phyloP scores from a whole-genome alignment of 2,329 filamentous ascomycete genomes.

The Dendryphion nanum region DNA sequence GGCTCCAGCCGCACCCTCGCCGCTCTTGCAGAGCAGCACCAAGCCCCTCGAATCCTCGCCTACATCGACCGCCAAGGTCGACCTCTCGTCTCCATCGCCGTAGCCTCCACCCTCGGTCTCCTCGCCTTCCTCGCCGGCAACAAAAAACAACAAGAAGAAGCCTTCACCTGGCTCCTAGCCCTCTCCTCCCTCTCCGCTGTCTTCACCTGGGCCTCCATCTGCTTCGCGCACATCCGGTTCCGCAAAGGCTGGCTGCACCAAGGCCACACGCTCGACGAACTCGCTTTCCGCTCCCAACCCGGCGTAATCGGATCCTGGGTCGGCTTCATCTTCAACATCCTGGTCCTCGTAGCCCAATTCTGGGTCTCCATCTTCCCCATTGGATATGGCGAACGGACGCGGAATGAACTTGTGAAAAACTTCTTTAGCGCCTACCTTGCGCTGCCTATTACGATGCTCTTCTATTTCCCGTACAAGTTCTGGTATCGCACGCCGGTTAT shows the following conservation, averaged over 20 bases:
- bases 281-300: slow-evolving; percentile 78
- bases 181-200: slow-evolving; percentile 71
- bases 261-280: slow-evolving; percentile 63
- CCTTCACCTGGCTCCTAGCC: slow-evolving; percentile 67
- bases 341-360: slow-evolving; percentile 81
- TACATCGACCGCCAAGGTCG: slow-evolving; percentile 63
- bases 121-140: slow-evolving; percentile 57
- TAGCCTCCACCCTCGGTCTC: slow-evolving; percentile 58
- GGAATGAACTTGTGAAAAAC: slow-evolving; percentile 52
- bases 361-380: slow-evolving; percentile 83
- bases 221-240: slow-evolving; percentile 90
- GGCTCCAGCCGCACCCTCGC: slow-evolving; percentile 88
- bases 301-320: slow-evolving; percentile 79
- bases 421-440: slow-evolving; percentile 76
- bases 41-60: slow-evolving; percentile 56
- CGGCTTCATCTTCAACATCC: slow-evolving; percentile 70
- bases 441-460: slow-evolving; percentile 64
- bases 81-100: slow-evolving; percentile 54
- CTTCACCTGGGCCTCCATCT: slow-evolving; percentile 83
- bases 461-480: slow-evolving; percentile 75
- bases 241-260: slow-evolving; percentile 52
- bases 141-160: slow-evolving; percentile 38
- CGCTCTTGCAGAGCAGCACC: slow-evolving; percentile 76
- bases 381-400: slow-evolving; percentile 49
- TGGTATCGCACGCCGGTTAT: slow-evolving; percentile 69